A percentile compares a stretch with the other conserved stretches of the same genome.
These are phyloP conservation scores for Chaetomium tenue DNA, from an alignment of 495 filamentous ascomycete species.

Conservation along the genomic window DNA sequence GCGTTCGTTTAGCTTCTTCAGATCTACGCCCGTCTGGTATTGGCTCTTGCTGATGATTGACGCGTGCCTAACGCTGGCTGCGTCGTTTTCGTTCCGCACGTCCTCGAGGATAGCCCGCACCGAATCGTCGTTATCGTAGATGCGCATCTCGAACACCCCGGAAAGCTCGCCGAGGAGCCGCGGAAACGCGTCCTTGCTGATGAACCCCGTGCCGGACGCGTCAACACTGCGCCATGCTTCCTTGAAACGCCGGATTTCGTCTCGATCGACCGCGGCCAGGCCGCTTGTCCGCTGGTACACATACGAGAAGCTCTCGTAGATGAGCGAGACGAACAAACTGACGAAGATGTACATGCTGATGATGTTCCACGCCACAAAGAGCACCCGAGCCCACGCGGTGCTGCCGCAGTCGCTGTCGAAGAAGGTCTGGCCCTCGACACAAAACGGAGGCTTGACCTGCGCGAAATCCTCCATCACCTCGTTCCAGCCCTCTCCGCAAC, in stretches of 20 bases:
- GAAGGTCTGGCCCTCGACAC: slow-evolving; percentile 64
- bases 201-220: slow-evolving; percentile 84
- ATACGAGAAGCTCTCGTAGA: slow-evolving; percentile 99
- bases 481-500: slow-evolving; percentile 95
- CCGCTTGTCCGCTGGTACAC: slow-evolving; percentile 95
- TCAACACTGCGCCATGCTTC: slow-evolving; percentile 97
- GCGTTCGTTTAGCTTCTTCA: slow-evolving; percentile 70
- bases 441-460: slow-evolving; percentile 68
- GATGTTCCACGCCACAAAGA: slow-evolving; percentile 98
- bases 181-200: slow-evolving; percentile 88
- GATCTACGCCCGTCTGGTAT: slow-evolving; percentile 64
- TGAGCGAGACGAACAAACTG: slow-evolving; percentile 95
- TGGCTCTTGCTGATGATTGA: slow-evolving; percentile 50
- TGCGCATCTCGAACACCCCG: slow-evolving; percentile 95
- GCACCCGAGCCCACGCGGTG: slow-evolving; percentile 73
- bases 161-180: slow-evolving; percentile 86
- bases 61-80: slow-evolving; percentile 53
- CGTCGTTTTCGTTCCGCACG: slow-evolving; percentile 56
- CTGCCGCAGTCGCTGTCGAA: slow-evolving; percentile 93
- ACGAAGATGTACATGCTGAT: slow-evolving; percentile 99
- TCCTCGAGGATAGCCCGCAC: slow-evolving; percentile 80
- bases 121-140: slow-evolving; percentile 87
- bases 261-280: slow-evolving; percentile 77
- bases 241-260: slow-evolving; percentile 95
- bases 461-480: slow-evolving; percentile 95